Evolutionary conservation across 2,329 filamentous ascomycete species (phyloP), one percentile per base, ranked within the genome.

Genomic region (Colletotrichum higginsianum): DNA sequence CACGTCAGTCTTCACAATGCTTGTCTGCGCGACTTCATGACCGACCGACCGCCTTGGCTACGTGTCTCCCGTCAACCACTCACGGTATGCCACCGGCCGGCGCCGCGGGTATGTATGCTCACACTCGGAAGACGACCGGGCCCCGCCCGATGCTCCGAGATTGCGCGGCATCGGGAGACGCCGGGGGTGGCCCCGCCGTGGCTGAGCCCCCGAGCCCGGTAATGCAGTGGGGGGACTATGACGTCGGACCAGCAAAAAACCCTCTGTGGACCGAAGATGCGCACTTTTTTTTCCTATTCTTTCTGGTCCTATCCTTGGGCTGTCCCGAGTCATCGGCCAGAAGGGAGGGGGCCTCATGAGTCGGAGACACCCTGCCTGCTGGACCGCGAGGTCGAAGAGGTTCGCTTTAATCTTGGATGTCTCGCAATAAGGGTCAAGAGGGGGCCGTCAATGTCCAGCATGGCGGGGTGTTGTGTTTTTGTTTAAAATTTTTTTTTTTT

Each of bases 181-280:
- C 44, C 26, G 21, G 30, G 58, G 58, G 42, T 61, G 58, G 58
- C 58, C 38, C 44, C 44, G 18, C 44, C 18, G 44, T n/a, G 44
- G 44, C 44, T 46, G 44, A n/a, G 44, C 44, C 18, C 30, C 44
- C 44, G 44, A 46, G 44, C 44, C 44, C 44, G 44, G 44, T 8
- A 18, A 18, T 9, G 16, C 44, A 7, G 44, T n/a, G 44, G 44
- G 16, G 16, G 44, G 16, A 8, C 7, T 18, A 8, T n/a, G 44
- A 46, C 15, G 44, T 46, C 15, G 44, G 44, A 18, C 18, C 13
- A 18, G 44, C 44, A 15, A 46, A 46, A 8, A n/a, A 46, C 16
- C 44, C 16, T 18, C 30, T n/a, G 44, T 8, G 44, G 16, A 8
- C 16, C 13, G 44, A 46, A 30, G 44, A 46, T 16, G 42, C 42